These are phyloP conservation scores for Tylopilus cervinicoccineus DNA, from an alignment of 768 basidiomycete species.

Conservation along the genomic window DNA sequence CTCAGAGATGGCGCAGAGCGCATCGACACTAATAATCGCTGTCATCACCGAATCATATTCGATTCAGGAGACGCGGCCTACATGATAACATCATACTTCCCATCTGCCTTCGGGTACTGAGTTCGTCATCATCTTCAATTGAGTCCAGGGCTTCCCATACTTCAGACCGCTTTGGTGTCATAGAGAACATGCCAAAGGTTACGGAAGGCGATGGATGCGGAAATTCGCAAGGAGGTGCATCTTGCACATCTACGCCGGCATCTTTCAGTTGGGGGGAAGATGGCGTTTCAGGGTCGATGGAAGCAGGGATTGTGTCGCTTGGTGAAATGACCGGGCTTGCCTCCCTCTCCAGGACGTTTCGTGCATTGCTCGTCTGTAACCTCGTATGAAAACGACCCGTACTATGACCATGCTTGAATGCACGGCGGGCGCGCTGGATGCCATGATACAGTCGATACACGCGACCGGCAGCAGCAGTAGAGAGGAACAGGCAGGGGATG, in stretches of 20 bases:
- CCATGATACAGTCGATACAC: conserved; percentile 21
- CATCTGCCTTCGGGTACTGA: neutral
- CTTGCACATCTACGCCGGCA: neutral
- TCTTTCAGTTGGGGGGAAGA: neutral
- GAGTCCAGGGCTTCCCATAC: conserved; percentile 5
- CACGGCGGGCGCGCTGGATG: conserved; percentile 9
- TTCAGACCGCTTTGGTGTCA: neutral
- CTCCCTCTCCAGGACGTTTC: conserved; percentile 4
- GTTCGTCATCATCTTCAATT: neutral
- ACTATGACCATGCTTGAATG: neutral
- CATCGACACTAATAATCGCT: neutral
- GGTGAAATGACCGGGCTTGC: conserved; percentile 15
- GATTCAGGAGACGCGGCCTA: conserved; percentile 1
- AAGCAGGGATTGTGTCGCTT: conserved; percentile 20
- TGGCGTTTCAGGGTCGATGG: neutral
- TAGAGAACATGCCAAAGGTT: neutral
- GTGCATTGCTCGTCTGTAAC: neutral
- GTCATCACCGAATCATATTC: neutral
- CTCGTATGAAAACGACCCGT: neutral
- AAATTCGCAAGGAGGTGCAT: neutral
- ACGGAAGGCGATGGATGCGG: neutral
- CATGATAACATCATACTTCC: conserved; percentile 5
- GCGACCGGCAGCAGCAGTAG: conserved; percentile 22
- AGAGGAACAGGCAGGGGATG: conserved; percentile 50
- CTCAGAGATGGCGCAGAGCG: neutral